These are phyloP conservation scores for Globisporangium polare DNA, from an alignment of 352 stramenopile genomes.

Conservation along the genomic window DNA sequence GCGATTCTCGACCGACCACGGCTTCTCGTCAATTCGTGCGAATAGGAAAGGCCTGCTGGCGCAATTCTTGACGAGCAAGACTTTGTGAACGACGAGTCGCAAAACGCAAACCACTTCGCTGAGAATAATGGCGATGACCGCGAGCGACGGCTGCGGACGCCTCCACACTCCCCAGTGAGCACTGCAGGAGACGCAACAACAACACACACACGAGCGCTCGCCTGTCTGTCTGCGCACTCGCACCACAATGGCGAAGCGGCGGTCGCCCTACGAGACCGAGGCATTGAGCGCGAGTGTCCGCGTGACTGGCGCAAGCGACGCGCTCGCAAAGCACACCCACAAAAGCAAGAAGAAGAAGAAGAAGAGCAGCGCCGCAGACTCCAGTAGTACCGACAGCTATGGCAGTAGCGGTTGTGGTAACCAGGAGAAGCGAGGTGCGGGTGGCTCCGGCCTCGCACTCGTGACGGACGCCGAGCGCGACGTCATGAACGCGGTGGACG, in stretches of 20 bases:
- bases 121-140: no score
- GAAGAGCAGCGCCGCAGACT: no score
- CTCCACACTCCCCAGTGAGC: not conserved
- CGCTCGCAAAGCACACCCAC: not conserved
- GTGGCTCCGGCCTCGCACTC: not conserved
- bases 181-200: not conserved
- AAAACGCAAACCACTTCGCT: not conserved
- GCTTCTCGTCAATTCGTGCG: no score
- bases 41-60: no score
- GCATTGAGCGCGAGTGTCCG: not conserved
- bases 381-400: not conserved
- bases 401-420: not conserved
- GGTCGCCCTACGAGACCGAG: conserved; percentile 37
- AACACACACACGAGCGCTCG: no score
- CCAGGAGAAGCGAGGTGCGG: not conserved
- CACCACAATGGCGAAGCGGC: conserved; percentile 24
- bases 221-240: no score
- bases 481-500: conserved; percentile 11
- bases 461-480: conserved; percentile 7
- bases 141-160: not conserved
- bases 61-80: no score
- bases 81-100: no score
- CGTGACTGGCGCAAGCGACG: not conserved
- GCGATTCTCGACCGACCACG: no score
- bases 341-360: not conserved